Conservation (phyloP, 805 yeast genomes). For the Jamesozyma jinghongensis region DNA sequence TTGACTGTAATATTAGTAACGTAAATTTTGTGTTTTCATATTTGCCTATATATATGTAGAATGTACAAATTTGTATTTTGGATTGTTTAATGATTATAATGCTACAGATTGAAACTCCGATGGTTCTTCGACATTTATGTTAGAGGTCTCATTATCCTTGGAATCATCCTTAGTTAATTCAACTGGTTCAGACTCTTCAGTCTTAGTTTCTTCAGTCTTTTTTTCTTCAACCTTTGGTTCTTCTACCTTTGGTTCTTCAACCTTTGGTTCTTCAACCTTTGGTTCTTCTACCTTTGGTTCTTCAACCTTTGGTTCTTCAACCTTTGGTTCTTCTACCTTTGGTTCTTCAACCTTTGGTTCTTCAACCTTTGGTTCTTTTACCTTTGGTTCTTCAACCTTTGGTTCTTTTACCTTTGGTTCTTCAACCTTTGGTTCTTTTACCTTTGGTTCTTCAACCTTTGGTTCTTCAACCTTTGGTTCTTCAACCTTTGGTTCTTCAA, state of each 20-base stretch:
- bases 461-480: too few relatives aligned
- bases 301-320: conserved; percentile 6
- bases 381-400: neutral
- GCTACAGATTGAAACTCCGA: conserved; percentile 28
- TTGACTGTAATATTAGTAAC: neutral
- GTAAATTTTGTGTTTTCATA: too few relatives aligned
- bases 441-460: conserved; percentile 1
- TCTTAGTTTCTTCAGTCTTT: conserved; percentile 1
- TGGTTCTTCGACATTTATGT: conserved; percentile 7
- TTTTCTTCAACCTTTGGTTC: conserved; percentile 2
- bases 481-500: conserved; percentile 4
- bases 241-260: conserved; percentile 8
- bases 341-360: conserved; percentile 5
- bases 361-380: conserved; percentile 1
- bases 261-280: conserved; percentile 1
- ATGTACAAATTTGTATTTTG: neutral
- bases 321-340: neutral
- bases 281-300: conserved; percentile 3
- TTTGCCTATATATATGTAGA: too few relatives aligned
- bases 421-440: conserved; percentile 1
- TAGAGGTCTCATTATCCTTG: neutral
- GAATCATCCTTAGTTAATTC: conserved; percentile 1
- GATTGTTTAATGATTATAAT: conserved; percentile 9
- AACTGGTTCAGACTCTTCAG: conserved; percentile 1
- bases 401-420: conserved; percentile 1